Conservation (phyloP, 2,329 filamentous ascomycete species). For the Aspergillus quadrilineatus region DNA sequence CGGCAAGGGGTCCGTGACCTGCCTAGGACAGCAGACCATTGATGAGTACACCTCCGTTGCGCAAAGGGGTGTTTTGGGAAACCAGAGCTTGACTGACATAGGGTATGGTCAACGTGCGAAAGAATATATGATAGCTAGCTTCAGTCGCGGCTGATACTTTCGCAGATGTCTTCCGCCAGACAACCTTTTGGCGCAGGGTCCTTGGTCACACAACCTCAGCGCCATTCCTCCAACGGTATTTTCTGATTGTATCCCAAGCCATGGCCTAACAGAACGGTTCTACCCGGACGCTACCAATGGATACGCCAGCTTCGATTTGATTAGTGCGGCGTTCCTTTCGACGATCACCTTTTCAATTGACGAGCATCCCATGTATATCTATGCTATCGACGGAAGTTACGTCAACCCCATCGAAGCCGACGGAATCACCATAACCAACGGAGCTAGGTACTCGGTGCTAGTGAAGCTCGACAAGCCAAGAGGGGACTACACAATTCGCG, state of each 20-base stretch:
- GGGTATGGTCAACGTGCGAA: slow-evolving; percentile 12
- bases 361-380: slow-evolving; percentile 41
- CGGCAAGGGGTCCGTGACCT: slow-evolving; percentile 57
- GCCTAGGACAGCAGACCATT: slow-evolving; percentile 48
- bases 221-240: slow-evolving; percentile 28
- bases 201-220: slow-evolving; percentile 21
- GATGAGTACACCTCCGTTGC: slow-evolving; percentile 32
- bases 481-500: slow-evolving; percentile 55
- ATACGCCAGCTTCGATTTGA: slow-evolving; percentile 55
- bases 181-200: slow-evolving; percentile 16
- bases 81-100: slow-evolving; percentile 21
- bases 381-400: slow-evolving; percentile 42
- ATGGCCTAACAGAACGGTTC: slow-evolving; percentile 47
- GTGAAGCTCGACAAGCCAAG: slow-evolving; percentile 45
- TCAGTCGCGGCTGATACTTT: neutral
- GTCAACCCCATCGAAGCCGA: slow-evolving; percentile 37
- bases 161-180: slow-evolving; percentile 22
- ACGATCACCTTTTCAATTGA: slow-evolving; percentile 50
- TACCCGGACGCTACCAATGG: slow-evolving; percentile 33
- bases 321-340: slow-evolving; percentile 51
- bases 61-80: slow-evolving; percentile 15
- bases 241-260: slow-evolving; percentile 47
- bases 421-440: slow-evolving; percentile 28
- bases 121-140: neutral
- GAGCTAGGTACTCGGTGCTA: slow-evolving; percentile 38